These are phyloP conservation scores for Chamaenerion angustifolium DNA, from an alignment of 345 rosid species.

Conservation along the genomic window DNA sequence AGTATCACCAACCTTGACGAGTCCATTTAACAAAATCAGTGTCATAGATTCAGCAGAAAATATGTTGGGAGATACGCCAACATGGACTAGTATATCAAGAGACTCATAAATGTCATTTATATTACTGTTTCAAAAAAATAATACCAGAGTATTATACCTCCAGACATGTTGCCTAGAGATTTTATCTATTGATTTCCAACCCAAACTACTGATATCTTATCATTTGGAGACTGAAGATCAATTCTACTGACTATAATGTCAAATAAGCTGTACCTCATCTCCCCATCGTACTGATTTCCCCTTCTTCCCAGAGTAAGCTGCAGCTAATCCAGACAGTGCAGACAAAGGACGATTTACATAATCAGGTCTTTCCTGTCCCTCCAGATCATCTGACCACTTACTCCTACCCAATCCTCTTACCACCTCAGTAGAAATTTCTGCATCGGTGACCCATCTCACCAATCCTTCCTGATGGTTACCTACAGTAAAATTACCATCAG, in stretches of 20 bases:
- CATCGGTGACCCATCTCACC: constrained; percentile 38
- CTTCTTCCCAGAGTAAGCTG: constrained; percentile 22
- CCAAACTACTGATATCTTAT: no score
- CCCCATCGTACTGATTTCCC: constrained; percentile 79
- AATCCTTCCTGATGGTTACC: constrained; percentile 21
- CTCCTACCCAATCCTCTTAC: constrained; percentile 64
- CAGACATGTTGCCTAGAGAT: no score
- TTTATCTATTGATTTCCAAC: no score
- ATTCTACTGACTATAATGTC: neutral
- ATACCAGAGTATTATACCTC: no score
- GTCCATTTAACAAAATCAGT: neutral
- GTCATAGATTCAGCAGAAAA: no score
- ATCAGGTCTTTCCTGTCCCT: constrained; percentile 35
- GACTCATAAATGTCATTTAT: no score
- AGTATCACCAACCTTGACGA: constrained; percentile 39
- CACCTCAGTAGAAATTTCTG: constrained; percentile 21
- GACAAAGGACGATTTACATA: constrained; percentile 23
- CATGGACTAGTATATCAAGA: no score
- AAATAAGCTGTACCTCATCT: constrained; percentile 45
- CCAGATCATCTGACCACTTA: constrained; percentile 76
- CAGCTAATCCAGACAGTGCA: constrained; percentile 38
- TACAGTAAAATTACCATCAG: neutral
- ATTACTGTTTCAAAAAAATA: no score
- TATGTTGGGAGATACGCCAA: no score
- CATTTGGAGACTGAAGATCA: no score